Evolutionary conservation across 495 filamentous ascomycete genomes (phyloP).

Genomic region (Xylaria grammica): DNA sequence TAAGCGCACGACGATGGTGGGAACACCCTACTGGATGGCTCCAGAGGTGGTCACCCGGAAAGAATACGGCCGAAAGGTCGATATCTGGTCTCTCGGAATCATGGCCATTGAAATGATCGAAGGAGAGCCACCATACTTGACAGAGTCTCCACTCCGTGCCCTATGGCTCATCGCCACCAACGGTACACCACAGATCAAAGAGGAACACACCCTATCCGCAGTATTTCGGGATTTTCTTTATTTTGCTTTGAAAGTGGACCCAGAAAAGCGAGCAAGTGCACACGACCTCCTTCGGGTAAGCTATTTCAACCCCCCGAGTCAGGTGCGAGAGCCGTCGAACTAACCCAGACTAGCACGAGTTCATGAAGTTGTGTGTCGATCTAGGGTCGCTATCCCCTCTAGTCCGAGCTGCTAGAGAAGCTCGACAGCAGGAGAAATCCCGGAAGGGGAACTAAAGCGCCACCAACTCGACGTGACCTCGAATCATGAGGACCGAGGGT

Average conservation of each 20-base stretch:
- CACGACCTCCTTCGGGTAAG: slow-evolving; percentile 88
- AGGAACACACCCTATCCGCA: slow-evolving; percentile 78
- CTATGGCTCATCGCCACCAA: slow-evolving; percentile 97
- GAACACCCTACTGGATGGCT: slow-evolving; percentile 99
- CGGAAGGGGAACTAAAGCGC: slow-evolving; percentile 54
- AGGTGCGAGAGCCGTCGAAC: slow-evolving; percentile 36
- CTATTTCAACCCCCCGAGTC: slow-evolving; percentile 5
- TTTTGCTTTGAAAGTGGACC: slow-evolving; percentile 91
- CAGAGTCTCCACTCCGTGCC: slow-evolving; percentile 90
- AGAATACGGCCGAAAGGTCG: slow-evolving; percentile 97
- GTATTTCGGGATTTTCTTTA: slow-evolving; percentile 89
- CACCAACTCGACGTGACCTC: slow-evolving; percentile 2
- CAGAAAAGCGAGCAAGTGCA: slow-evolving; percentile 93
- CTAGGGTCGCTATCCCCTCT: slow-evolving; percentile 70
- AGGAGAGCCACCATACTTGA: slow-evolving; percentile 95
- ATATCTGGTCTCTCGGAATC: slow-evolving; percentile 98
- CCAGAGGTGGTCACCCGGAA: slow-evolving; percentile 97
- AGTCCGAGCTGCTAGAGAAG: slow-evolving; percentile 82
- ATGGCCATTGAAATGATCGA: slow-evolving; percentile 99
- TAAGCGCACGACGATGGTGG: slow-evolving; percentile 99
- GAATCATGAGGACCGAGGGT: slow-evolving; percentile 7
- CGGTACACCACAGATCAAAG: slow-evolving; percentile 93
- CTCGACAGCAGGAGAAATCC: slow-evolving; percentile 82
- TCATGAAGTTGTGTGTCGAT: slow-evolving; percentile 83
- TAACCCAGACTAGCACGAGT: slow-evolving; percentile 71